Evolutionary conservation across 176 grass and related monocot genomes (phyloP), one percentile per base, ranked within the genome.

Genomic region (Musa schizocarpa): DNA sequence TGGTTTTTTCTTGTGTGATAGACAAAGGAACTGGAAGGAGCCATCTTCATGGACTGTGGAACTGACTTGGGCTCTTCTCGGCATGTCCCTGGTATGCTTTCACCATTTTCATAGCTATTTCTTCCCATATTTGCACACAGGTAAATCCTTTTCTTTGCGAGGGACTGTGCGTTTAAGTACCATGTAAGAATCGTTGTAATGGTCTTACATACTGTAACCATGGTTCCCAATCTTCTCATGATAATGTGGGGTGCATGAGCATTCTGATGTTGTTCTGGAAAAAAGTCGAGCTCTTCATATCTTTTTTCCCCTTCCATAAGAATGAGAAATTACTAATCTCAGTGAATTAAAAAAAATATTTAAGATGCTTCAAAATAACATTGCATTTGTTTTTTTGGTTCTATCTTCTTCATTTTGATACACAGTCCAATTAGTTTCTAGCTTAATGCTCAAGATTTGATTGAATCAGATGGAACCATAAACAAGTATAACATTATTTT

Each of bases 11-110:
- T 77, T 86, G 13, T 26, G 75, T 56, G 87, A 75, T 82, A 98
- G 95, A 86, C 82, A 43, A 98, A 91, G 61, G 83, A 91, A 81
- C 78, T 98, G 0, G 86, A 91, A 76, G 88, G 88, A 68, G 89
- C 88, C 56, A 53, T 98, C 78, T 98, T 98, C 87, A 81, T 98
- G 84, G 95, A 98, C 54, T 91, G 86, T 50, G 95, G 95, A 59
- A 93, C 84, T 52, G 95, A 98, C 79, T 88, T 98, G 76, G 88
- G 88, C 80, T 91, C 90, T 53, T 88, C 84, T 89, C 80, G 86
- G 25, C 84, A 87, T 70, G 95, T 98, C 22, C 95, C 95, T 74
- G 90, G 95, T 98, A 91, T 49, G 25, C 5, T 2, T 34, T 14
- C 8, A 17, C 23, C 24, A 13, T 51, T 50, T 68, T 26, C 17